These are phyloP conservation scores for Barnettozyma vustinii DNA, from an alignment of 805 yeast species.

Conservation along the genomic window DNA sequence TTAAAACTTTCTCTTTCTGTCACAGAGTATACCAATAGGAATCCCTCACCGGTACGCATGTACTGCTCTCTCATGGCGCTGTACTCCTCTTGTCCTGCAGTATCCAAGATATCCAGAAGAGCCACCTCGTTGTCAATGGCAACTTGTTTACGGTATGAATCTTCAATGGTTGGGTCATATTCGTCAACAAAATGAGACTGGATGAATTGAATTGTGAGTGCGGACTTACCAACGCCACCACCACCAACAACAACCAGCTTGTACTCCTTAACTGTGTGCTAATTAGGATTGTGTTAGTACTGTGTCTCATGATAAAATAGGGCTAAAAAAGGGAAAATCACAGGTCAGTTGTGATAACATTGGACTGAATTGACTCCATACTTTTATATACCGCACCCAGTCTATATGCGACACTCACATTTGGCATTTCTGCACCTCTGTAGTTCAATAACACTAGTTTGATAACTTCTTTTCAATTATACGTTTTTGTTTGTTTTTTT, in stretches of 20 bases:
- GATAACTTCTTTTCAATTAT: neutral
- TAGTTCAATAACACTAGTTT: neutral
- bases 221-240: slow-evolving; percentile 98
- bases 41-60: slow-evolving; percentile 96
- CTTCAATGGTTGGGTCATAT: slow-evolving; percentile 97
- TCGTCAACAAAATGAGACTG: slow-evolving; percentile 96
- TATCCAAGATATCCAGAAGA: slow-evolving; percentile 83
- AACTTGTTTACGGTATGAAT: slow-evolving; percentile 83
- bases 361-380: neutral
- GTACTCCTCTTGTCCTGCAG: slow-evolving; percentile 98
- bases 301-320: neutral
- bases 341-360: neutral
- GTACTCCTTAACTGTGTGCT: slow-evolving; percentile 57
- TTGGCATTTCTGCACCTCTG: neutral
- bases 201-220: slow-evolving; percentile 89
- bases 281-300: neutral
- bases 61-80: slow-evolving; percentile 91
- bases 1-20: slow-evolving; percentile 82
- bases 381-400: neutral
- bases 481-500: no score
- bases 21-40: slow-evolving; percentile 81
- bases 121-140: slow-evolving; percentile 75
- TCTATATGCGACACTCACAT: neutral
- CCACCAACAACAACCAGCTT: slow-evolving; percentile 97
- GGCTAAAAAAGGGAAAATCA: neutral